These are phyloP conservation scores for Takashimella tepidaria DNA, from an alignment of 1,284 basidiomycete genomes.

Conservation along the genomic window DNA sequence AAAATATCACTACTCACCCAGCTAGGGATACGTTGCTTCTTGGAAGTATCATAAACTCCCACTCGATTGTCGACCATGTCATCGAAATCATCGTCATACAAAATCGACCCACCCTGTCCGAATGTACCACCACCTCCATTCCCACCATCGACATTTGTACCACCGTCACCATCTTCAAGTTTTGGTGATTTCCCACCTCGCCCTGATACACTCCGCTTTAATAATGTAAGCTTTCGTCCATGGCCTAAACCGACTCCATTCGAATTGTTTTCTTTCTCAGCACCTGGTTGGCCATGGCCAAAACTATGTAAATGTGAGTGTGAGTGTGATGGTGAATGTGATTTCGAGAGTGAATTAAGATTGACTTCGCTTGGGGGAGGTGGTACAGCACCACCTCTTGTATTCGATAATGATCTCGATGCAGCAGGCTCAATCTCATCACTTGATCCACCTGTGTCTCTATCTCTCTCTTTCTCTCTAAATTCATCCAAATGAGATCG, in stretches of 20 bases:
- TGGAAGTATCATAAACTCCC: conserved; percentile 51
- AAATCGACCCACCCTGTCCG: neutral
- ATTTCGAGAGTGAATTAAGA: no score
- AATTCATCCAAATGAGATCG: no score
- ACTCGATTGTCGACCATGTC: conserved; percentile 37
- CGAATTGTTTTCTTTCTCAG: neutral
- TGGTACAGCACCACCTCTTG: neutral
- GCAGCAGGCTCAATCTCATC: conserved; percentile 1
- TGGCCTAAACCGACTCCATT: neutral
- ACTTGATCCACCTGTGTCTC: neutral
- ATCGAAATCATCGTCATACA: conserved; percentile 25
- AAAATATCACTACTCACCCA: conserved; percentile 46
- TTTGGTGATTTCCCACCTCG: conserved; percentile 2
- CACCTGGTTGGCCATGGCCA: neutral
- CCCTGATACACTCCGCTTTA: conserved; percentile 35
- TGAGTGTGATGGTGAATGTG: no score
- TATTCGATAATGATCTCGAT: neutral
- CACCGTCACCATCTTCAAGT: neutral
- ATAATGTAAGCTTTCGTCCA: conserved; percentile 16
- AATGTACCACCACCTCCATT: no score
- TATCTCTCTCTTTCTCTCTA: neutral
- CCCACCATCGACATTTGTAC: no score
- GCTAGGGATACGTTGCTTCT: conserved; percentile 52
- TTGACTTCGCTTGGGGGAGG: neutral
- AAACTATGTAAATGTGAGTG: no score